Evolutionary conservation across 169 alveolate species (phyloP).

Genomic region (Amoebophrya sp.): DNA sequence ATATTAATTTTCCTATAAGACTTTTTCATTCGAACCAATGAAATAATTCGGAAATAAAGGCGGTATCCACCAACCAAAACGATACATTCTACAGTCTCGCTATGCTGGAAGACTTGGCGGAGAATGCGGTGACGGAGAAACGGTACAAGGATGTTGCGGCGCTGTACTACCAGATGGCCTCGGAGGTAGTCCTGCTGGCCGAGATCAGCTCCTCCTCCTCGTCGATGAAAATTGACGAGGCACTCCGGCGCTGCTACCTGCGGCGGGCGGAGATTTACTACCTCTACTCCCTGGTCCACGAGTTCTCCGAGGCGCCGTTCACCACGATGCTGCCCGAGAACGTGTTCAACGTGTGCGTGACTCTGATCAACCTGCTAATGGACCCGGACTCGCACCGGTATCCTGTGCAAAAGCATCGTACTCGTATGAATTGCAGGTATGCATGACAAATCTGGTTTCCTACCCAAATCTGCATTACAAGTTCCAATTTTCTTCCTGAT

Average conservation of each 20-base stretch:
- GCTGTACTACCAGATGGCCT: background rate
- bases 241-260: background rate
- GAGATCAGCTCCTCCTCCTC: background rate
- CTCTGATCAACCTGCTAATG: background rate
- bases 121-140: slow-evolving; percentile 69
- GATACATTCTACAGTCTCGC: slow-evolving; percentile 65
- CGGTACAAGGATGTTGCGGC: slow-evolving; percentile 49
- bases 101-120: slow-evolving; percentile 63
- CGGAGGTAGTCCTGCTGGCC: background rate
- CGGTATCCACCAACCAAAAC: slow-evolving; percentile 58
- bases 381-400: background rate
- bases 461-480: too few relatives aligned
- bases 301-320: background rate
- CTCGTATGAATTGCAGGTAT: too few relatives aligned
- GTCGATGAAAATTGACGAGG: background rate
- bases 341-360: background rate
- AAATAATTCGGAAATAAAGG: background rate
- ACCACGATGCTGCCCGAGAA: slow-evolving; percentile 4
- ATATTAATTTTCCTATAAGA: too few relatives aligned
- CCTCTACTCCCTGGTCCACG: background rate
- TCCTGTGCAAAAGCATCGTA: too few relatives aligned
- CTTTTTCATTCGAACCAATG: background rate
- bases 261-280: background rate
- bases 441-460: too few relatives aligned
- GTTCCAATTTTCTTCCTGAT: too few relatives aligned